phyloP scores from a whole-genome alignment of 2,329 filamentous ascomycete species.

The Colletotrichum horii region DNA sequence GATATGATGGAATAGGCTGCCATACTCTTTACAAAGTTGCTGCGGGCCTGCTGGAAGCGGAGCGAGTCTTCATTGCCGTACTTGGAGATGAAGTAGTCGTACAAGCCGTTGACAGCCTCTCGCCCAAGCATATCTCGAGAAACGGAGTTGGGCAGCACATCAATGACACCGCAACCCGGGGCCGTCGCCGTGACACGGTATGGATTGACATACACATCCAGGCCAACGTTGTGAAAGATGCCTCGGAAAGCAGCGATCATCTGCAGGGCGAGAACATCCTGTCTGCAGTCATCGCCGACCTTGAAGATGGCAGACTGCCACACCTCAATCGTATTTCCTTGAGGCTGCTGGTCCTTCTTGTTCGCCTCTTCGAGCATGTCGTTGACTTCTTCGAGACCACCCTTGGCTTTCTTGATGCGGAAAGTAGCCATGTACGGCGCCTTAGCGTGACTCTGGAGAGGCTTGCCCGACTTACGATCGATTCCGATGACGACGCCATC shows the following conservation, averaged over 20 bases:
- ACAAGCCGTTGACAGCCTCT: conserved; percentile 96
- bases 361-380: conserved; percentile 55
- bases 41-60: conserved; percentile 91
- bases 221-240: conserved; percentile 92
- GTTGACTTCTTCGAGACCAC: conserved; percentile 56
- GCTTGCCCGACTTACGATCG: conserved; percentile 96
- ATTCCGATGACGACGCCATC: conserved; percentile 98
- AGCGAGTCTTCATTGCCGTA: conserved; percentile 97
- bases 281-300: conserved; percentile 96
- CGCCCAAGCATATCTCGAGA: conserved; percentile 98
- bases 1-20: conserved; percentile 97
- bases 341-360: conserved; percentile 34
- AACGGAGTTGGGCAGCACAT: conserved; percentile 96
- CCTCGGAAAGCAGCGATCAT: conserved; percentile 98
- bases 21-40: conserved; percentile 99
- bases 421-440: conserved; percentile 99
- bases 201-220: conserved; percentile 96
- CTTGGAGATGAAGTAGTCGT: conserved; percentile 97
- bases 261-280: conserved; percentile 94
- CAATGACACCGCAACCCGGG: conserved; percentile 96
- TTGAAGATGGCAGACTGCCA: conserved; percentile 99
- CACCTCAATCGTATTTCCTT: conserved; percentile 77
- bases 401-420: conserved; percentile 83
- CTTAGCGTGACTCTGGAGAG: conserved; percentile 96
- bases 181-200: conserved; percentile 98